Conservation (phyloP, 495 filamentous ascomycete genomes). For the Tuber calosporum region DNA sequence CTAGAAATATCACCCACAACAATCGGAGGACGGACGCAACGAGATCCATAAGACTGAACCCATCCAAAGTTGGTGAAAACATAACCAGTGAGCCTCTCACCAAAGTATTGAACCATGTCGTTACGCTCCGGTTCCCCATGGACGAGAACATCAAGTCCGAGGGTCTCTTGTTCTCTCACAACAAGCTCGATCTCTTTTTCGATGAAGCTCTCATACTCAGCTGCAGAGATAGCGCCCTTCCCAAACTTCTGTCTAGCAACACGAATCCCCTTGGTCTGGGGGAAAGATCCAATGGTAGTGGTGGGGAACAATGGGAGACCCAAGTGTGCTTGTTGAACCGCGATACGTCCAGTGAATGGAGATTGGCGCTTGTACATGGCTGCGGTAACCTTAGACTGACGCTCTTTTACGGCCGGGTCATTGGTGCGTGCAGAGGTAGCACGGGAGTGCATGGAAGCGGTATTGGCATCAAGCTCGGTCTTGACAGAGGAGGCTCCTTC, state of each 20-base stretch:
- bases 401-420: constrained; percentile 89
- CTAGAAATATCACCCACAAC: constrained; percentile 97
- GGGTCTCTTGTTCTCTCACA: constrained; percentile 94
- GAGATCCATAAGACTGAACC: constrained; percentile 97
- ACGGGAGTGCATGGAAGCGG: constrained; percentile 79
- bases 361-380: constrained; percentile 88
- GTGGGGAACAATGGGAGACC: constrained; percentile 95
- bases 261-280: constrained; percentile 97
- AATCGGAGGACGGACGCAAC: constrained; percentile 95
- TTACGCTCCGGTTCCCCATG: constrained; percentile 99
- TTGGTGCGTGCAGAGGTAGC: constrained; percentile 89
- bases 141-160: constrained; percentile 90
- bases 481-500: constrained; percentile 79
- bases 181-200: constrained; percentile 92
- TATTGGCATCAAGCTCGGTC: constrained; percentile 85
- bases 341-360: constrained; percentile 70
- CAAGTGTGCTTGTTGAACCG: constrained; percentile 76
- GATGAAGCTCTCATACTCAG: constrained; percentile 96
- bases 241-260: constrained; percentile 92
- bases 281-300: constrained; percentile 98
- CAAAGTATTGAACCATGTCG: constrained; percentile 99
- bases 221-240: constrained; percentile 87
- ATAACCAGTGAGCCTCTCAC: constrained; percentile 92
- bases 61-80: constrained; percentile 98
- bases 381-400: constrained; percentile 75